Evolutionary conservation across 495 filamentous ascomycete genomes (phyloP), one percentile per base, ranked within the genome.

Genomic region (Tetracladium setigerum): DNA sequence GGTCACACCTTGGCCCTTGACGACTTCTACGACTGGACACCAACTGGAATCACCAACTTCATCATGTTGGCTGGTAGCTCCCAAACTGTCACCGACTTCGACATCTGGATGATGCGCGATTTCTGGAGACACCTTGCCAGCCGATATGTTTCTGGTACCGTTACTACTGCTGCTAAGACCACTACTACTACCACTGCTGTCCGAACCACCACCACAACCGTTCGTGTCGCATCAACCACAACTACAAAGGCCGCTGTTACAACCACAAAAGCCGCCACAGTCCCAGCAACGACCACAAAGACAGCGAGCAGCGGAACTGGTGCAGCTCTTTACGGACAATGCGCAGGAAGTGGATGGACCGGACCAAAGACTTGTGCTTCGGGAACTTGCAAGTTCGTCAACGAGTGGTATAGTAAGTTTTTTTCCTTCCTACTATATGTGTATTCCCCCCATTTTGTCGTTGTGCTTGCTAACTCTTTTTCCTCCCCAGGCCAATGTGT

Each of bases 341-440:
- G 76, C 50, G 76, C 73, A 39, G 76, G 75, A 2, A 63, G 18
- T 18, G 68, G 67, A 27, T 78, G 60, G 56, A 65, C 65, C 27
- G 76, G 75, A 9, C 56, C 71, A n/a, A 76, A 67, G 0, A 58
- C 50, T 11, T 78, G 75, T 56, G 69, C 61, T 0, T 51, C 61
- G 7, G 71, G 67, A 15, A 65, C 59, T 17, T 78, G 75, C 63
- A 67, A 65, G 5, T 60, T 56, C 8, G 50, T 49, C 18, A 79
- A 76, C 61, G 54, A 58, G 8, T 79, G 62, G 24, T 49, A 49
- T 24, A 49, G 46, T 49, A 16, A 49, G 46, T 44, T 14, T 10
- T n/a, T n/a, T n/a, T n/a, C n/a, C n/a, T n/a, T n/a, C n/a, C n/a
- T n/a, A n/a, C n/a, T n/a, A n/a, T n/a, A n/a, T n/a, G n/a, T n/a